Percentiles rank a stretch among this genome's conserved stretches.
Conservation (phyloP, 345 rosid species). For the Anastatica hierochuntica region DNA sequence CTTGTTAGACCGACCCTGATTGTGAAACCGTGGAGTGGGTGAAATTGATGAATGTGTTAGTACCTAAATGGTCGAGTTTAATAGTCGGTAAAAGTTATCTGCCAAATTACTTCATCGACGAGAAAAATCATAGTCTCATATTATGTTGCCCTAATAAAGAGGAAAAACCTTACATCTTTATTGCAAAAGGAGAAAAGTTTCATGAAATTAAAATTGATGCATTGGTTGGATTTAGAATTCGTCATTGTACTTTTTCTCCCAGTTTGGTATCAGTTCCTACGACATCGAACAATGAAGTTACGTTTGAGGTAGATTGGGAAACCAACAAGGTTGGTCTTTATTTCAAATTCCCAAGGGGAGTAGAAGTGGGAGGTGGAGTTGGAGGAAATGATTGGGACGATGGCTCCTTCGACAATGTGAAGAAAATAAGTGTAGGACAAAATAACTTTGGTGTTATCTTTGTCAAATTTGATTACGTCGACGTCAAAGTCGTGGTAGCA, state of each 20-base stretch:
- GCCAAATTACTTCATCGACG: neutral
- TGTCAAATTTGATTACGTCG: no score
- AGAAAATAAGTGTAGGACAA: no score
- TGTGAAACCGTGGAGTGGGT: neutral
- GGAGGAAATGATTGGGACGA: no score
- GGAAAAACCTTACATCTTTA: neutral
- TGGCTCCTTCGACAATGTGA: no score
- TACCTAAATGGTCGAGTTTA: neutral
- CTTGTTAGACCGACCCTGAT: neutral
- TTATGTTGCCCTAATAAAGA: neutral
- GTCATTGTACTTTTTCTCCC: neutral
- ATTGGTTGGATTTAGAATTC: neutral
- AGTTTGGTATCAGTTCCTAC: neutral
- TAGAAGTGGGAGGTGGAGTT: no score
- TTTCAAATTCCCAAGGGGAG: no score
- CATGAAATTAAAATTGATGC: neutral
- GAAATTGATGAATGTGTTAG: neutral
- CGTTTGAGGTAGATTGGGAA: no score
- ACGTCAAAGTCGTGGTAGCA: no score
- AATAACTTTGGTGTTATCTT: no score
- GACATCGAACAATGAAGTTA: no score
- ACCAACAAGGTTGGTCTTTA: no score
- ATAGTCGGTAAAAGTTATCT: neutral
- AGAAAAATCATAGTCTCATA: neutral
- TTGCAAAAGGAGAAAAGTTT: neutral